These are phyloP conservation scores for Hebeloma cylindrosporum DNA, from an alignment of 768 basidiomycete genomes.

Conservation along the genomic window DNA sequence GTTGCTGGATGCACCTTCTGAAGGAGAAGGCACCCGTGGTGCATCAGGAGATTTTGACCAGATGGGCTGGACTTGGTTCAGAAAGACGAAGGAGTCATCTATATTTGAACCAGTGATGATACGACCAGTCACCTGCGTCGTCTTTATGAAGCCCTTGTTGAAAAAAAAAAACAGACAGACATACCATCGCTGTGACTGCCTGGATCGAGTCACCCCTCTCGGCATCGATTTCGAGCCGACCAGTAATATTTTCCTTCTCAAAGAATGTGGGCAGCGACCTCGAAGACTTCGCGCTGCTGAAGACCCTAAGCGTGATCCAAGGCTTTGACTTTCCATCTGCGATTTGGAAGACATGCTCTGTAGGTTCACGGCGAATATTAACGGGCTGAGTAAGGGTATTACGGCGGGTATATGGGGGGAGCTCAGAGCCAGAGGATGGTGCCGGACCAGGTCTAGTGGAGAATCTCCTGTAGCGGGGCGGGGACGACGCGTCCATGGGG, in stretches of 20 bases:
- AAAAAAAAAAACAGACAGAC: constrained; percentile 11
- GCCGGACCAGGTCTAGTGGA: constrained; percentile 51
- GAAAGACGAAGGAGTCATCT: constrained; percentile 44
- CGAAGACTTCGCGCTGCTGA: constrained; percentile 52
- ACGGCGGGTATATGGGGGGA: constrained; percentile 50
- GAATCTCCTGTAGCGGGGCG: constrained; percentile 50
- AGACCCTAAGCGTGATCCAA: constrained; percentile 46
- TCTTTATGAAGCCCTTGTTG: neutral
- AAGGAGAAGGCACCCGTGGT: constrained; percentile 42
- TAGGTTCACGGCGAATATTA: constrained; percentile 41
- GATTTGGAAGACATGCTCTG: constrained; percentile 47
- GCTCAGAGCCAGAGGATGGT: constrained; percentile 45
- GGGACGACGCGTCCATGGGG: constrained; percentile 48
- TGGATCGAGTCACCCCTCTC: constrained; percentile 55
- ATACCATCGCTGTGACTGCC: constrained; percentile 43
- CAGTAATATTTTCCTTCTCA: constrained; percentile 54
- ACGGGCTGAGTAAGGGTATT: constrained; percentile 42
- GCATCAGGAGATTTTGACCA: constrained; percentile 47
- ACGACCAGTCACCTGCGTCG: constrained; percentile 46
- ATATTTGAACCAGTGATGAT: constrained; percentile 48
- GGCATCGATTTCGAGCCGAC: constrained; percentile 44
- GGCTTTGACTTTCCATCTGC: constrained; percentile 42
- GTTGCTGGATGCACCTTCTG: constrained; percentile 37
- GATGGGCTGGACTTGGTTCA: constrained; percentile 42
- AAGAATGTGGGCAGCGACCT: constrained; percentile 52